Evolutionary conservation across 441 rosid species (phyloP).

Genomic region (Pelargonium citronellum): DNA sequence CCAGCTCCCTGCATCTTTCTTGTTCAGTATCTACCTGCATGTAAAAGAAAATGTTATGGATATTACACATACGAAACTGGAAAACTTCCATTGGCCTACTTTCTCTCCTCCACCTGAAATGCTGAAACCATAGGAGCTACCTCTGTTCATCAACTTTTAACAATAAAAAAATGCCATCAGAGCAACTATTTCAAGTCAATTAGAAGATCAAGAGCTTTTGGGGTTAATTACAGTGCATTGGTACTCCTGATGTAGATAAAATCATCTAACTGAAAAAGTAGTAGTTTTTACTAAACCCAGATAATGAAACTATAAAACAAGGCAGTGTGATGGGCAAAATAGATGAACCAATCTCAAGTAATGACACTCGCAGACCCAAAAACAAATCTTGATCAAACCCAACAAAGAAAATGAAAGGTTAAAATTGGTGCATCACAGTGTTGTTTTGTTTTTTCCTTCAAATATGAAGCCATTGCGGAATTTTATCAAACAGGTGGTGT

Average conservation of each 20-base stretch:
- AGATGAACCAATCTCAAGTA: neutral
- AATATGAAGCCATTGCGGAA: neutral
- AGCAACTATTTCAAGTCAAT: neutral
- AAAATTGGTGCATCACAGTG: neutral
- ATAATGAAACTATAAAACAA: neutral
- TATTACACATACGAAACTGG: neutral
- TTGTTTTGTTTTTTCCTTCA: neutral
- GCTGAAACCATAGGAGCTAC: neutral
- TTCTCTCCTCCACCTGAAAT: neutral
- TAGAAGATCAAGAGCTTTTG: neutral
- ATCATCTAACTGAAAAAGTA: neutral
- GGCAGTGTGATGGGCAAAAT: too few relatives aligned
- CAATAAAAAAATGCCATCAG: neutral
- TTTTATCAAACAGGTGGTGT: conserved; percentile 1
- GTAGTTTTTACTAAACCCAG: neutral
- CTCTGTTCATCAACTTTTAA: neutral
- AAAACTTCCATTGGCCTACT: neutral
- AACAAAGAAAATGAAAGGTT: neutral
- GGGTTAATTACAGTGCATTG: neutral
- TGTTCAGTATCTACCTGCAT: conserved; percentile 38
- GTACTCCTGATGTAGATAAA: neutral
- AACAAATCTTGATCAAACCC: too few relatives aligned
- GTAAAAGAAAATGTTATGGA: neutral
- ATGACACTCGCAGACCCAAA: neutral
- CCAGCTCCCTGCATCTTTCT: conserved; percentile 36